Percentiles rank a stretch among this genome's conserved stretches.
phyloP scores from a whole-genome alignment of 202 grass and related monocot species.

The Saccharum hybrid region DNA sequence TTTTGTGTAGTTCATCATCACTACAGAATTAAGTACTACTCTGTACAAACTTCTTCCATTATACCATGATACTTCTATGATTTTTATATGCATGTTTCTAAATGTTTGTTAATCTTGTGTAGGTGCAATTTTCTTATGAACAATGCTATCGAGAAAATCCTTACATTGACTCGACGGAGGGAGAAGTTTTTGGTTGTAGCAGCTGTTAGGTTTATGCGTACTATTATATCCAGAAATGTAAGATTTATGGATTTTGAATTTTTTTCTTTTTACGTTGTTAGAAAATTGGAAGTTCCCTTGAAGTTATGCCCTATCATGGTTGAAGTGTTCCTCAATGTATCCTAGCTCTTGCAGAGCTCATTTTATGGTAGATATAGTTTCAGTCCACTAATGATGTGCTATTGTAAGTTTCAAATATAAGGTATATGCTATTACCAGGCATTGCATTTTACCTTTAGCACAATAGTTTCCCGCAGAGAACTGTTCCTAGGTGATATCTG shows the following conservation, averaged over 20 bases:
- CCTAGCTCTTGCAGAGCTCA: conserved; percentile 2
- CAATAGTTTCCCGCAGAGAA: background rate
- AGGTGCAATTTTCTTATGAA: conserved; percentile 96
- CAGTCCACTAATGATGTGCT: background rate
- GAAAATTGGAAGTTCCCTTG: conserved; percentile 22
- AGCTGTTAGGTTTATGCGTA: conserved; percentile 96
- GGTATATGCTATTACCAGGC: background rate
- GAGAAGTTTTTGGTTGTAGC: conserved; percentile 91
- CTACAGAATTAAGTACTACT: conserved; percentile 88
- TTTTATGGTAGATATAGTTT: conserved; percentile 28
- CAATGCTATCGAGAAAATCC: conserved; percentile 91
- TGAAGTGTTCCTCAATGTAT: conserved; percentile 7
- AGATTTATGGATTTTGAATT: conserved; percentile 32
- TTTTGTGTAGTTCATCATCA: conserved; percentile 98
- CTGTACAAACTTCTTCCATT: conserved; percentile 37
- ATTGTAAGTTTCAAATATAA: conserved; percentile 6
- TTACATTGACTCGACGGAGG: conserved; percentile 75
- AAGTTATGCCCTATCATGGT: conserved; percentile 15
- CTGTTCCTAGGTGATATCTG: conserved; percentile 13
- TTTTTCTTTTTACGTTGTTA: conserved; percentile 30
- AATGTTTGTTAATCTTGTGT: conserved; percentile 55
- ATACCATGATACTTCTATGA: conserved; percentile 31
- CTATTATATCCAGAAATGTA: conserved; percentile 94
- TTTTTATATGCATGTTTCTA: conserved; percentile 45
- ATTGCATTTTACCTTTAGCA: conserved; percentile 14